These are phyloP conservation scores for Roridomyces roridus DNA, from an alignment of 768 basidiomycete species.

Conservation along the genomic window DNA sequence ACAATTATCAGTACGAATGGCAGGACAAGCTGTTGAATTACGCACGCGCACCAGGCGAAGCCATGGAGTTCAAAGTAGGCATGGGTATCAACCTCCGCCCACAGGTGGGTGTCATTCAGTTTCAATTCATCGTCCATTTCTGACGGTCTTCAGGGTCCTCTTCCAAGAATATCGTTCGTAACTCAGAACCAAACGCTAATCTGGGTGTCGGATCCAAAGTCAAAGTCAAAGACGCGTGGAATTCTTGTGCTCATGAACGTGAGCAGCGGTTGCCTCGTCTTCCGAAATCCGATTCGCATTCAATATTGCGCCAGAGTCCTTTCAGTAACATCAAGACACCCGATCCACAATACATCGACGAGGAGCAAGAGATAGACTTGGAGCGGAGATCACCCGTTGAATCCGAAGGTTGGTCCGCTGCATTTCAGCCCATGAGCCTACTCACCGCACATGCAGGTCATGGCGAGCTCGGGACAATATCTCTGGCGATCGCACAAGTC, in stretches of 20 bases:
- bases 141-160: too few relatives aligned
- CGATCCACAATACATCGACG: neutral
- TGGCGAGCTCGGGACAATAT: conserved; percentile 1
- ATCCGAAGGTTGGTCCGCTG: too few relatives aligned
- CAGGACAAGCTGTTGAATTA: neutral
- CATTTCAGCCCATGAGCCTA: too few relatives aligned
- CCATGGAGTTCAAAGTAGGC: conserved; percentile 3
- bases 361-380: neutral
- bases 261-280: neutral
- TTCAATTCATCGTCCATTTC: too few relatives aligned
- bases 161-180: conserved; percentile 1
- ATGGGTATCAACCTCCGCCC: conserved; percentile 8
- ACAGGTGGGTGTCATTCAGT: neutral
- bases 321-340: neutral
- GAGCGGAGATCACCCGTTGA: too few relatives aligned
- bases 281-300: neutral
- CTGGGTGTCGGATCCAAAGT: conserved; percentile 7
- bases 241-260: too few relatives aligned
- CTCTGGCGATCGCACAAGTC: conserved; percentile 2
- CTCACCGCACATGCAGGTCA: neutral
- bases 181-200: conserved; percentile 5
- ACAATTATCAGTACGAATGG: neutral
- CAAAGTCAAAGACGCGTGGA: neutral
- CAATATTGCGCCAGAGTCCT: neutral
- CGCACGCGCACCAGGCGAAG: neutral